These are phyloP conservation scores for Mycena rebaudengoi DNA, from an alignment of 768 basidiomycete genomes.

Conservation along the genomic window DNA sequence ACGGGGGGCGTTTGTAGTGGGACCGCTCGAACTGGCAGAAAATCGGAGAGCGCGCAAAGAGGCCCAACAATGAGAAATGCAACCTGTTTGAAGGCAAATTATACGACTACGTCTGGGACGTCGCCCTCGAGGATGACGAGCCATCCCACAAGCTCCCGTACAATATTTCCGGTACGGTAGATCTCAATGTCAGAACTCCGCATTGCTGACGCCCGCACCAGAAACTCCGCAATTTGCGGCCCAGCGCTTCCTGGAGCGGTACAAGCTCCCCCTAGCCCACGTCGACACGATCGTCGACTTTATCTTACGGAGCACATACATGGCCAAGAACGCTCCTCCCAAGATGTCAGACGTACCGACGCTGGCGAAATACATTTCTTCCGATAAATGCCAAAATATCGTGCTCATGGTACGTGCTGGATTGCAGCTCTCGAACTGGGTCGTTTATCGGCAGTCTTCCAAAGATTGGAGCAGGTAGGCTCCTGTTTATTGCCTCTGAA, in stretches of 20 bases:
- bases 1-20: slow-evolving; percentile 85
- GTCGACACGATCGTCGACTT: slow-evolving; percentile 91
- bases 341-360: slow-evolving; percentile 44
- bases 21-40: slow-evolving; percentile 87
- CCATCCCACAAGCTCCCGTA: slow-evolving; percentile 95
- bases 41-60: slow-evolving; percentile 95
- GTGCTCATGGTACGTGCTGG: slow-evolving; percentile 72
- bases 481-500: neutral
- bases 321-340: slow-evolving; percentile 20
- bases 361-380: slow-evolving; percentile 75
- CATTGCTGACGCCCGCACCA: slow-evolving; percentile 48
- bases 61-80: slow-evolving; percentile 86
- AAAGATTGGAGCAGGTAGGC: slow-evolving; percentile 75
- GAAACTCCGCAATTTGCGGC: slow-evolving; percentile 93
- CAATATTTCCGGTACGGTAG: slow-evolving; percentile 81
- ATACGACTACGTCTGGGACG: slow-evolving; percentile 99
- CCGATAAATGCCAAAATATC: slow-evolving; percentile 70
- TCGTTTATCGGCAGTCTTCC: slow-evolving; percentile 1
- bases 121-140: slow-evolving; percentile 92
- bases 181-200: neutral
- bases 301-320: slow-evolving; percentile 60
- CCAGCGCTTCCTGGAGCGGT: slow-evolving; percentile 82
- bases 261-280: slow-evolving; percentile 86
- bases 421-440: neutral
- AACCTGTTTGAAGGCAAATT: slow-evolving; percentile 81